A percentile compares a stretch with the other conserved stretches of the same genome.
Conservation (phyloP, 2,329 filamentous ascomycete species). For the Chaetomium sp. region DNA sequence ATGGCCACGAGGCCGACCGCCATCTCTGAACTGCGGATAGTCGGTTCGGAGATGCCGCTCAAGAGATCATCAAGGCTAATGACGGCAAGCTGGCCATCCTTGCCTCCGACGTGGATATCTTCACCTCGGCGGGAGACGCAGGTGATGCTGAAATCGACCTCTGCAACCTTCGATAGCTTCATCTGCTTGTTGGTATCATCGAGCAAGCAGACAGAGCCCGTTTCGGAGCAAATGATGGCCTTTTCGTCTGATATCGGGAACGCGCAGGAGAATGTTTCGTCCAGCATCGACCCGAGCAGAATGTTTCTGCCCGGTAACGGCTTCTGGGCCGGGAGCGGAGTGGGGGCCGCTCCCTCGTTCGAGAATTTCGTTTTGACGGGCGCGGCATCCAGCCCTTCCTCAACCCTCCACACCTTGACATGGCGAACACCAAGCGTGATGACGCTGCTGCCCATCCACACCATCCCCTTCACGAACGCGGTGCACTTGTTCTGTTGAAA, state of each 20-base stretch:
- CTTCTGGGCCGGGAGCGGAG: slow-evolving; percentile 54
- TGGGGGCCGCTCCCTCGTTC: slow-evolving; percentile 43
- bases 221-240: slow-evolving; percentile 83
- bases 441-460: slow-evolving; percentile 83
- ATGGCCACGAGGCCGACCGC: slow-evolving; percentile 62
- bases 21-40: slow-evolving; percentile 44
- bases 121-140: slow-evolving; percentile 65
- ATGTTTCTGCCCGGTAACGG: slow-evolving; percentile 86
- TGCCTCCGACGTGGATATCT: slow-evolving; percentile 69
- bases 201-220: slow-evolving; percentile 84
- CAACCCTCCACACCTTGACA: slow-evolving; percentile 89
- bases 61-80: slow-evolving; percentile 55
- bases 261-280: slow-evolving; percentile 81
- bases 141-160: slow-evolving; percentile 67
- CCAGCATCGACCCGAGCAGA: slow-evolving; percentile 76
- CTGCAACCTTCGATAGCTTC: slow-evolving; percentile 67
- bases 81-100: slow-evolving; percentile 60
- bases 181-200: slow-evolving; percentile 75
- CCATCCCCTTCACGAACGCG: slow-evolving; percentile 79
- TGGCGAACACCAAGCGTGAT: slow-evolving; percentile 89
- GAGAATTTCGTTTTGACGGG: slow-evolving; percentile 64
- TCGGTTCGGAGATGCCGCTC: slow-evolving; percentile 44
- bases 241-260: slow-evolving; percentile 70
- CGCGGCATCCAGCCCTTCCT: slow-evolving; percentile 61
- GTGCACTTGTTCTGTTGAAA: slow-evolving; percentile 91